Evolutionary conservation across 2,329 filamentous ascomycete genomes (phyloP).

Genomic region (Claviceps sp.): DNA sequence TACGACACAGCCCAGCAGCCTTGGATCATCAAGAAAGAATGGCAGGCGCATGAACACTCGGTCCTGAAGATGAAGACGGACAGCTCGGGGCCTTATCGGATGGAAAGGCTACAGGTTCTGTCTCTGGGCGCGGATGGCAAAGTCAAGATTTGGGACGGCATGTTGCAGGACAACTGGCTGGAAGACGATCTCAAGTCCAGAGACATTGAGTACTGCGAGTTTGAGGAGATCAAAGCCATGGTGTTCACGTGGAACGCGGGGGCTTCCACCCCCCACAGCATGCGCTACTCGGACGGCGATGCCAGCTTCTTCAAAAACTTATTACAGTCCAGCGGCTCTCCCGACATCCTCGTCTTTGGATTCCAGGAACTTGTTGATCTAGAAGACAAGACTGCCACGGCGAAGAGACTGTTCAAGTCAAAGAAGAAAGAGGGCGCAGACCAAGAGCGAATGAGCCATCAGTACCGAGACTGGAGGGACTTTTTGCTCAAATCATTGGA

Average conservation of each 20-base stretch:
- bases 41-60: slow-evolving; percentile 78
- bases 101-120: slow-evolving; percentile 72
- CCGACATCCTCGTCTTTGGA: slow-evolving; percentile 87
- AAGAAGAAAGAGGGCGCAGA: slow-evolving; percentile 75
- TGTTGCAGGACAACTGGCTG: slow-evolving; percentile 90
- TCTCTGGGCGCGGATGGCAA: slow-evolving; percentile 80
- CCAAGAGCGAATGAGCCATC: slow-evolving; percentile 87
- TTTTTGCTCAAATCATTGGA: slow-evolving; percentile 73
- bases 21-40: slow-evolving; percentile 88
- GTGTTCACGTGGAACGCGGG: slow-evolving; percentile 96
- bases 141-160: slow-evolving; percentile 79
- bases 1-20: slow-evolving; percentile 76
- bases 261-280: slow-evolving; percentile 76
- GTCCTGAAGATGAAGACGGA: slow-evolving; percentile 69
- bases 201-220: slow-evolving; percentile 73
- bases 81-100: slow-evolving; percentile 67
- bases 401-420: slow-evolving; percentile 86
- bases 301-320: slow-evolving; percentile 69
- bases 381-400: slow-evolving; percentile 92
- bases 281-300: slow-evolving; percentile 65
- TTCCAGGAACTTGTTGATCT: slow-evolving; percentile 98
- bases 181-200: slow-evolving; percentile 76
- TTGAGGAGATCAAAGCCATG: slow-evolving; percentile 66
- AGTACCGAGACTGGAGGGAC: slow-evolving; percentile 93
- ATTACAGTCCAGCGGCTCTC: slow-evolving; percentile 60